Base-by-base conservation (phyloP, 495 filamentous ascomycete genomes). In the Oidiodendron maius region DNA sequence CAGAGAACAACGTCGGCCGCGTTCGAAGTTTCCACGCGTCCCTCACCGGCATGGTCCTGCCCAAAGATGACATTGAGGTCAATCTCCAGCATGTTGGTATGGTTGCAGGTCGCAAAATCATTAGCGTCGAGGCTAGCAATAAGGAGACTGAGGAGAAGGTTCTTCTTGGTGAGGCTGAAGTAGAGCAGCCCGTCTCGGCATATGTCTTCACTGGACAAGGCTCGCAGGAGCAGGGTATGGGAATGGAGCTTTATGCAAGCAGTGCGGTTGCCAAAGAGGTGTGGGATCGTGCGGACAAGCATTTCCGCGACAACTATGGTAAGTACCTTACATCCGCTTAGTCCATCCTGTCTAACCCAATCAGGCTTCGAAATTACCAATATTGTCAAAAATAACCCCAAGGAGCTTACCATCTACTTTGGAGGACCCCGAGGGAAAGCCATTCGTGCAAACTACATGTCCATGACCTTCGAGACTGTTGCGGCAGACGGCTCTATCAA, bases 191-290 rank as follows among this genome's bases (percentile, higher is more conserved):
- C n/a, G 87, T 91, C 17, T 91, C 91, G 17, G 80, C 91, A 5
- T 99, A 99, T 56, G 89, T 99, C 52, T 99, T 99, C 69, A 99
- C 93, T 42, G 93, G 93, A 28, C 93, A 99, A 64, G 93, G 93
- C 40, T 94, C 87, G 26, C 93, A 99, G 65, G 93, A 97, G 65
- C 94, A 97, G 64, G 93, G 93, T 41, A 99, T 99, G 93, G 93
- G 93, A 68, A 99, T 99, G 93, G 93, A 96, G 64, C 78, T 99
- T 28, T 99, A 99, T 59, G 83, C 70, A 49, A 91, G 82, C 70
- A 96, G 91, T 61, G 74, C 82, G 2, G 93, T 99, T 26, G 93
- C 93, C 40, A 87, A 86, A 68, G 91, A 96, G 62, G 94, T 99
- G 23, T 99, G 93, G 93, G 91, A 99, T 64, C 82, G 91, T 34